phyloP scores from a whole-genome alignment of 2,329 filamentous ascomycete genomes.

The Huntiella moniliformis region DNA sequence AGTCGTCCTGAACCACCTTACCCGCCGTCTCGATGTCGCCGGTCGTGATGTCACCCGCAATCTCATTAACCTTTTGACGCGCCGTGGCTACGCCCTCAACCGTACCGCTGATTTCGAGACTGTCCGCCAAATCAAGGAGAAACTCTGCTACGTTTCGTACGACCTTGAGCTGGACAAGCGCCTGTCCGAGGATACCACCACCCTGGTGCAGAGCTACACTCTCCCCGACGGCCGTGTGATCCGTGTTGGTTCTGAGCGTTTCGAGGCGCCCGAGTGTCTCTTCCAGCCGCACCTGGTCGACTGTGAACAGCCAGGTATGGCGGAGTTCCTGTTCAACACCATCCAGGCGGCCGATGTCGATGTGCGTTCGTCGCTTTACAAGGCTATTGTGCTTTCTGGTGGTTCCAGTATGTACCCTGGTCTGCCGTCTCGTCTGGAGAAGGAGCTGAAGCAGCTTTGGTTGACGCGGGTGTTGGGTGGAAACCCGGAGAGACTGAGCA shows the following conservation, averaged over 20 bases:
- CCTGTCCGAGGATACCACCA: conserved; percentile 90
- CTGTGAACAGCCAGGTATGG: conserved; percentile 90
- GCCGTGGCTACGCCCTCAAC: conserved; percentile 91
- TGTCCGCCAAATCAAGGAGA: conserved; percentile 98
- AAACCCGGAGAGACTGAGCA: conserved; percentile 83
- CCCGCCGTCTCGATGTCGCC: conserved; percentile 80
- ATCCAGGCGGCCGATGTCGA: conserved; percentile 94
- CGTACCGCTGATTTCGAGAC: conserved; percentile 98
- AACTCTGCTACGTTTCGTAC: conserved; percentile 98
- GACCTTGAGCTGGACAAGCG: conserved; percentile 92
- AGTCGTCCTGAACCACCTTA: conserved; percentile 92
- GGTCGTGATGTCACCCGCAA: conserved; percentile 97
- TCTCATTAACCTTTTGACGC: conserved; percentile 81
- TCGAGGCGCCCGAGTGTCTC: conserved; percentile 92
- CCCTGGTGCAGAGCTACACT: conserved; percentile 93
- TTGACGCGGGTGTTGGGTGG: conserved; percentile 76
- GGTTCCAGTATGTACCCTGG: conserved; percentile 99
- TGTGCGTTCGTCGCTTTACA: conserved; percentile 82
- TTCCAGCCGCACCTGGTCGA: conserved; percentile 98
- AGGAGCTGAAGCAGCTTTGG: conserved; percentile 98
- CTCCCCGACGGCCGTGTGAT: conserved; percentile 92
- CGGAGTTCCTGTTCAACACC: conserved; percentile 96
- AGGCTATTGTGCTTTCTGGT: conserved; percentile 89
- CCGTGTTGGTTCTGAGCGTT: conserved; percentile 86
- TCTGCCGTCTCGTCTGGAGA: conserved; percentile 82